Base-by-base conservation (phyloP, 2,329 filamentous ascomycete species). In the Fusarium sarcochroum region DNA sequence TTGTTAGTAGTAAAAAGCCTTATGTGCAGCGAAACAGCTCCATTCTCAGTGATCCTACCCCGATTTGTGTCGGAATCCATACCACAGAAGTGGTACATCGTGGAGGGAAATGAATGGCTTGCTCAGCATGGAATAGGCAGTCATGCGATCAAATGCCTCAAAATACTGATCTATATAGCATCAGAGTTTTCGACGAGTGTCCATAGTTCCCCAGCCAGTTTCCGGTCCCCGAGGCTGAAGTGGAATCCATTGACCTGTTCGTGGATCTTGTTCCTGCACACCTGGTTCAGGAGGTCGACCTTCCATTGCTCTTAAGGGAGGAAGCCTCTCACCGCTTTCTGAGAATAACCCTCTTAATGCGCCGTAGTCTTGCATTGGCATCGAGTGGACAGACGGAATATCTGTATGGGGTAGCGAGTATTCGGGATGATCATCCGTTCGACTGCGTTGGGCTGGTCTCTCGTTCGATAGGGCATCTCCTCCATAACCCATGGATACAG, bases 301-400 rank as follows among this genome's bases (percentile, higher is more conserved):
- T 42, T 87, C 84, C 66, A 87, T 81, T 7, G 73, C 68, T 50
- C 84, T 79, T 35, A 87, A 70, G 3, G 85, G 84, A 6, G 85
- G 85, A 4, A 87, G 76, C 57, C 83, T 79, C 13, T 85, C 82
- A 14, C 78, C 77, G 7, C 78, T 77, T 2, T 76, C 75, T 3
- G 80, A 77, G 7, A 75, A 73, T n/a, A 79, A 80, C 1, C 80
- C 78, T 38, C 79, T 77, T 18, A 78, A 76, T 27, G 74, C 68
- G 10, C 78, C 75, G 54, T 83, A 85, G 6, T 69, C 70, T 6
- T 78, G 74, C 13, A 78, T 73, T 14, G 81, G 75, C 49, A 85
- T 81, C 3, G 83, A n/a, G 79, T 23, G 82, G 81, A n/a, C n/a
- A n/a, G n/a, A 61, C 63, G n/a, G 72, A 64, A 23, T 81, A 75